Base-by-base conservation (phyloP, 257 asterid genomes). In the Capsicum baccatum region DNA sequence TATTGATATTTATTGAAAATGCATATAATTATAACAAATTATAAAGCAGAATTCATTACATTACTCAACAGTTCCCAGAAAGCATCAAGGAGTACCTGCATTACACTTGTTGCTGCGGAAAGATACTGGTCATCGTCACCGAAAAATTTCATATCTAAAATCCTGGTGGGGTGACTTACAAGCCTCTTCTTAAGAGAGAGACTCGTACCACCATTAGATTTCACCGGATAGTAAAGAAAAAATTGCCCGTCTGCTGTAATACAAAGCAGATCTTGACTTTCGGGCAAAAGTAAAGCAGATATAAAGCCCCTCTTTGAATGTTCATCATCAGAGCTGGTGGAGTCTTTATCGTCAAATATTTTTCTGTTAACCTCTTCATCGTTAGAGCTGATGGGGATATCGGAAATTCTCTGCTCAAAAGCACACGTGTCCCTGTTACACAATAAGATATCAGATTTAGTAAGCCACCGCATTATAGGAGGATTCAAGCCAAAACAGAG, bases 181-280 rank as follows among this genome's bases (percentile, higher is more conserved):
- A 96, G 94, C 87, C 99, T 91, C 88, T 92, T 96, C 83, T 83
- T 89, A 48, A 96, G 89, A 84, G 79, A 84, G 47, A 96, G 81
- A 84, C 87, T 87, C 87, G 90, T 88, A 82, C 88, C 84, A 76
- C 89, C 44, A 3, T 39, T 4, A 39, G 44, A 39, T 39, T 39
- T 4, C 44, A 3, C 44, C 6, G 44, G 87, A 87, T 88, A 94
- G 89, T 94, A 96, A 70, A 93, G 83, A 67, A 94, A 93, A 91
- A 96, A 96, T 89, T 96, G 99, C 89, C 93, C 98, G 85, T 96
- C 99, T 83, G 91, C 97, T 50, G 99, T 96, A 87, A 89, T 97
- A 85, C 97, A 93, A 13, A 95, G 91, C 86, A 94, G 84, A 52
- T 96, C 99, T 60, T 90, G 94, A 85, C 88, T 89, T 68, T 89